These are phyloP conservation scores for Yarrowia keelungensis DNA, from an alignment of 805 yeast genomes.

Conservation along the genomic window DNA sequence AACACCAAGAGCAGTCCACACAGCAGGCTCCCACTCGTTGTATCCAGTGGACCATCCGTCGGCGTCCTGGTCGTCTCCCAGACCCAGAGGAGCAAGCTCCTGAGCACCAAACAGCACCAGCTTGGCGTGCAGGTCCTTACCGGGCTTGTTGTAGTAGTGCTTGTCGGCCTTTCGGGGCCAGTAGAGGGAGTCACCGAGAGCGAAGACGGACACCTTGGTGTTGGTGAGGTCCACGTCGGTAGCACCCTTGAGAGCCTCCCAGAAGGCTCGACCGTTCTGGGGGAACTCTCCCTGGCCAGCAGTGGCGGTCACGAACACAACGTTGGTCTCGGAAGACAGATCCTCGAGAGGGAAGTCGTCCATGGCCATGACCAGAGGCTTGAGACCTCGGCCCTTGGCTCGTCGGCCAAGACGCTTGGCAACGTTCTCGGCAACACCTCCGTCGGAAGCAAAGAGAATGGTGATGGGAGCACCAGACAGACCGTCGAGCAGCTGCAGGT, in stretches of 20 bases:
- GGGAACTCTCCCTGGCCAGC: slow-evolving; percentile 91
- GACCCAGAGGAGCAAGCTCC: slow-evolving; percentile 74
- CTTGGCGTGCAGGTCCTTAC: slow-evolving; percentile 71
- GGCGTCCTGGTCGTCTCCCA: slow-evolving; percentile 97
- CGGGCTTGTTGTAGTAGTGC: slow-evolving; percentile 92
- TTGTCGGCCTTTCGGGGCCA: slow-evolving; percentile 98
- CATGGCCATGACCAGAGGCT: slow-evolving; percentile 68
- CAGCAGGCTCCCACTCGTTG: slow-evolving; percentile 78
- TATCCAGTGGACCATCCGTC: slow-evolving; percentile 95
- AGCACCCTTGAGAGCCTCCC: slow-evolving; percentile 72
- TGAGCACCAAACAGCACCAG: slow-evolving; percentile 75
- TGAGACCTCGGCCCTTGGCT: slow-evolving; percentile 80
- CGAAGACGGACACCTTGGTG: slow-evolving; percentile 68
- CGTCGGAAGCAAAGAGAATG: slow-evolving; percentile 87
- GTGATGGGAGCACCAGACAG: slow-evolving; percentile 91
- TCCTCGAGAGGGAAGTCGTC: slow-evolving; percentile 78
- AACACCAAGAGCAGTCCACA: slow-evolving; percentile 92
- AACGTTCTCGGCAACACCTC: slow-evolving; percentile 84
- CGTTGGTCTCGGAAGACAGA: slow-evolving; percentile 70
- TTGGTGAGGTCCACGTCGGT: slow-evolving; percentile 68
- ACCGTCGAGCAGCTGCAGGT: slow-evolving; percentile 77
- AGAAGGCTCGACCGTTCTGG: slow-evolving; percentile 75
- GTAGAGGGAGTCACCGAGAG: slow-evolving; percentile 82
- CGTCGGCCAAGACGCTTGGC: slow-evolving; percentile 80
- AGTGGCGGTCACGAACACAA: slow-evolving; percentile 73